Percentiles rank a stretch among this genome's conserved stretches.
Evolutionary conservation across 306 rosid genomes (phyloP).

Genomic region (Neltuma alba): DNA sequence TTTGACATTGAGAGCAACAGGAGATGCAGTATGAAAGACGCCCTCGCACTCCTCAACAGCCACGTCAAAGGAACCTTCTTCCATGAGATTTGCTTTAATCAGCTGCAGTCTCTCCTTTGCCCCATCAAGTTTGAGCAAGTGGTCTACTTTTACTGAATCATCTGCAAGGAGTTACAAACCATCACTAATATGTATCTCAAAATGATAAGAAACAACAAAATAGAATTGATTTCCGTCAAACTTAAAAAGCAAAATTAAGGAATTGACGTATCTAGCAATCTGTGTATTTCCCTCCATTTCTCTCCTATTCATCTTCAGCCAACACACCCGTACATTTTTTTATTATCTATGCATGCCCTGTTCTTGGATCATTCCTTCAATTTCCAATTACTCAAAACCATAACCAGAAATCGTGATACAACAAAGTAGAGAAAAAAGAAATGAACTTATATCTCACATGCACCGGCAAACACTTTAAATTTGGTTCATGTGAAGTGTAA

Average conservation of each 20-base stretch:
- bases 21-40: constrained; percentile 14
- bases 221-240: not conserved
- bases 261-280: not conserved
- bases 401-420: not conserved
- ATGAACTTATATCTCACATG: not conserved
- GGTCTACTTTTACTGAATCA: not conserved
- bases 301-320: too few relatives aligned
- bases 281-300: not conserved
- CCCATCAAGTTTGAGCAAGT: constrained; percentile 6
- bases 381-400: not conserved
- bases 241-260: not conserved
- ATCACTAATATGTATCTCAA: not conserved
- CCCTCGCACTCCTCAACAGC: constrained; percentile 7
- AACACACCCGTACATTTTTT: too few relatives aligned
- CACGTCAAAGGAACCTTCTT: not conserved
- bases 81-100: constrained; percentile 1
- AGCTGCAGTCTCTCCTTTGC: not conserved
- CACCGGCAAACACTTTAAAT: not conserved
- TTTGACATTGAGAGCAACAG: not conserved
- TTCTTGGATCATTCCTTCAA: not conserved
- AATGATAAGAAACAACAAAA: not conserved
- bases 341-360: too few relatives aligned
- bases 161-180: not conserved
- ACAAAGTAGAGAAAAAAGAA: not conserved
- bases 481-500: not conserved